Percentiles rank a stretch among this genome's conserved stretches.
Evolutionary conservation across 2,329 filamentous ascomycete genomes (phyloP).

Genomic region (Aspergillus viridinutans): DNA sequence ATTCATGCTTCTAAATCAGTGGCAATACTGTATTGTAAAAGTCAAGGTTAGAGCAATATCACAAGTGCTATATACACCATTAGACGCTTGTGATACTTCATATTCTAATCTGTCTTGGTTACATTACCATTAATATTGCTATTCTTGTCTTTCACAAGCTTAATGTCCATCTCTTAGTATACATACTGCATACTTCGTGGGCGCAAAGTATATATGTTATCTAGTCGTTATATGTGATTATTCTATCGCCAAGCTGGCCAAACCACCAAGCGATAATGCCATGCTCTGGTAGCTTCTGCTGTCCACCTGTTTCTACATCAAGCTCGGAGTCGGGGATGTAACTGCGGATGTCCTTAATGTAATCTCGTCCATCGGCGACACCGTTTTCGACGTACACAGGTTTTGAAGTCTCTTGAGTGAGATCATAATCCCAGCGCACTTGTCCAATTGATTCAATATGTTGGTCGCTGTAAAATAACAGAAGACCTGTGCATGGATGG

Average conservation of each 20-base stretch:
- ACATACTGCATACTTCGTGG: too few relatives aligned
- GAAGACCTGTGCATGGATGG: slow-evolving; percentile 7
- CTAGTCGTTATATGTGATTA: slow-evolving; percentile 1
- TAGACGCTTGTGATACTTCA: too few relatives aligned
- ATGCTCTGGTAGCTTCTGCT: slow-evolving; percentile 4
- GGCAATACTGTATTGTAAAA: too few relatives aligned
- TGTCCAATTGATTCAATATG: slow-evolving; percentile 14
- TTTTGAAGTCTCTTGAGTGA: slow-evolving; percentile 1
- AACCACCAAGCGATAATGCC: slow-evolving; percentile 13
- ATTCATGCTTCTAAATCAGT: too few relatives aligned
- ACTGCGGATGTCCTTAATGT: slow-evolving; percentile 8
- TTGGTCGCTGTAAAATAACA: slow-evolving; percentile 9
- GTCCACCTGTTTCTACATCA: background rate
- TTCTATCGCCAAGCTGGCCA: slow-evolving; percentile 6
- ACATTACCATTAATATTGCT: too few relatives aligned
- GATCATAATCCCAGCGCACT: slow-evolving; percentile 9
- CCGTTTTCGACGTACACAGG: slow-evolving; percentile 6
- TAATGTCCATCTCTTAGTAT: too few relatives aligned
- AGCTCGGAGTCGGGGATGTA: background rate
- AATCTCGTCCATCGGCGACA: slow-evolving; percentile 1
- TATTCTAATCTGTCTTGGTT: too few relatives aligned
- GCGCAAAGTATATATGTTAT: too few relatives aligned
- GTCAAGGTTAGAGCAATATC: too few relatives aligned
- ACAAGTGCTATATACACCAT: too few relatives aligned
- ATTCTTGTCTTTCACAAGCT: too few relatives aligned